Conservation (phyloP, 345 rosid species). For the Eucalyptus leucophloia region DNA sequence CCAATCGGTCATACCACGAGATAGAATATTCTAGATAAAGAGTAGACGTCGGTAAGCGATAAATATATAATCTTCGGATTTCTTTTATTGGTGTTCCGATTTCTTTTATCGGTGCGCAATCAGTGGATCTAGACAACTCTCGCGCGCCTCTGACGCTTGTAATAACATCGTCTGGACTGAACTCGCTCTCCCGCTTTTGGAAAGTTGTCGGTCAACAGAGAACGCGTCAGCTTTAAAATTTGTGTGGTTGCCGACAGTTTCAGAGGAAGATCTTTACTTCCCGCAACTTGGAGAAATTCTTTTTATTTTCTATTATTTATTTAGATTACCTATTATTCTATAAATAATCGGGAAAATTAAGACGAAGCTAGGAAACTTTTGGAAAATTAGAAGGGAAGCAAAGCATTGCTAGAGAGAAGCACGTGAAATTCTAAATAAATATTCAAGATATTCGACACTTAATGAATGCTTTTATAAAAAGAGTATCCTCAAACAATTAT, state of each 20-base stretch:
- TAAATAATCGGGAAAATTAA: background rate
- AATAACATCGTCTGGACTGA: background rate
- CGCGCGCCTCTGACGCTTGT: fast-evolving
- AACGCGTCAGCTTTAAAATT: background rate
- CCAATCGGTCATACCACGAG: too few relatives aligned
- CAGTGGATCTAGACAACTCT: background rate
- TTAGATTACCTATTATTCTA: background rate
- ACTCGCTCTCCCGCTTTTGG: background rate
- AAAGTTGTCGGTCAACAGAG: background rate
- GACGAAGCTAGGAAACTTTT: background rate
- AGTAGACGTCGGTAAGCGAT: background rate
- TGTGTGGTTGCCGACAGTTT: background rate
- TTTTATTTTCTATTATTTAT: background rate
- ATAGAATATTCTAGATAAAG: background rate
- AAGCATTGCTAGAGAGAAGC: background rate
- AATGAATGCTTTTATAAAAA: background rate
- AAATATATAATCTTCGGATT: background rate
- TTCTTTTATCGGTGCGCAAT: background rate
- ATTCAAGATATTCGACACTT: background rate
- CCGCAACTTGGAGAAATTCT: background rate
- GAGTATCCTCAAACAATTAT: too few relatives aligned
- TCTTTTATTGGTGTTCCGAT: background rate
- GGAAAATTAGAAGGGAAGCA: background rate
- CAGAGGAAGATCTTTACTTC: fast-evolving
- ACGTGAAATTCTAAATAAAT: background rate